phyloP scores from a whole-genome alignment of 2,329 filamentous ascomycete genomes.

The Paecilomyces fulvus region DNA sequence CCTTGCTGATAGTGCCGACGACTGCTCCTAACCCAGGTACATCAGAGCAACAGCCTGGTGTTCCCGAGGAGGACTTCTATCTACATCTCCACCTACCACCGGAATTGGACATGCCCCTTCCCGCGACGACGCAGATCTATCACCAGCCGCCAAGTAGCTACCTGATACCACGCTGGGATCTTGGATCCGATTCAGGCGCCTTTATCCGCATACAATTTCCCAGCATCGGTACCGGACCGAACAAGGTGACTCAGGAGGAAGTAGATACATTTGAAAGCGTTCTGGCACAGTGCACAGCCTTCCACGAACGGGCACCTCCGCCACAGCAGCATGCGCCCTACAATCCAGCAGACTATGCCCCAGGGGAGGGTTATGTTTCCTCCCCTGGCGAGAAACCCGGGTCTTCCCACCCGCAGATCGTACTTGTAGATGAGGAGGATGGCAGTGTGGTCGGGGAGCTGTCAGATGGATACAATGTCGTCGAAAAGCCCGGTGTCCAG shows the following conservation, averaged over 20 bases:
- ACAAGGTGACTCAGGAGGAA: slow-evolving; percentile 72
- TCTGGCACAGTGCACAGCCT: slow-evolving; percentile 92
- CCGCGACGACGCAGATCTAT: slow-evolving; percentile 94
- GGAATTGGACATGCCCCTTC: slow-evolving; percentile 85
- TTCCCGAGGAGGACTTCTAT: slow-evolving; percentile 83
- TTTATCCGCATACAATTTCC: slow-evolving; percentile 95
- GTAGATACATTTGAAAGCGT: slow-evolving; percentile 97
- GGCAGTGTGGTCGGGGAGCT: slow-evolving; percentile 92
- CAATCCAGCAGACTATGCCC: slow-evolving; percentile 71
- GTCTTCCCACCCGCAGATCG: slow-evolving; percentile 63
- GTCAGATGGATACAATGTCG: slow-evolving; percentile 68
- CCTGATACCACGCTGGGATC: slow-evolving; percentile 88
- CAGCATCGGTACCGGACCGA: slow-evolving; percentile 54
- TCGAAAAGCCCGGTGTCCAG: slow-evolving; percentile 67
- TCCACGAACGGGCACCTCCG: slow-evolving; percentile 73
- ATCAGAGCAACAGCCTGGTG: slow-evolving; percentile 48
- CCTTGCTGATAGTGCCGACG: slow-evolving; percentile 91
- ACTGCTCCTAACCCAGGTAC: slow-evolving; percentile 58
- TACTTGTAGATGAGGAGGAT: slow-evolving; percentile 91
- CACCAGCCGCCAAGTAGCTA: slow-evolving; percentile 90
- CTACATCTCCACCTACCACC: slow-evolving; percentile 90
- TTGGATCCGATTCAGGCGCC: slow-evolving; percentile 77
- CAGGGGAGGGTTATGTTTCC: slow-evolving; percentile 67
- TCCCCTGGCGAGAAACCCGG: slow-evolving; percentile 20
- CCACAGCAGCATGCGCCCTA: slow-evolving; percentile 48